Evolutionary conservation across 257 asterid species (phyloP).

Genomic region (Handroanthus guayacan): DNA sequence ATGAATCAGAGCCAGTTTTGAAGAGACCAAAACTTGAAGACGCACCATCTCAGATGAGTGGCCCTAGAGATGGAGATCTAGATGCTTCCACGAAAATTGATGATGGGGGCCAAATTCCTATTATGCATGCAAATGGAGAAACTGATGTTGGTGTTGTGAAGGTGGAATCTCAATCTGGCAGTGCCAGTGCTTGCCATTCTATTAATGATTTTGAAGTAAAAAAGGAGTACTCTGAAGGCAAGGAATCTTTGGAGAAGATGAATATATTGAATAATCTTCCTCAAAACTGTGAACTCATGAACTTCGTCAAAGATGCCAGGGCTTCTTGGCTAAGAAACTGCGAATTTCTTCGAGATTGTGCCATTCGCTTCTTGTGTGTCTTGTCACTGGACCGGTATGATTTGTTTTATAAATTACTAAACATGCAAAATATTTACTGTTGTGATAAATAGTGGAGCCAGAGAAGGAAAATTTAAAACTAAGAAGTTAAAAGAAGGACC

Average conservation of each 20-base stretch:
- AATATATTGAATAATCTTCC: slow-evolving; percentile 57
- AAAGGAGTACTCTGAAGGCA: slow-evolving; percentile 50
- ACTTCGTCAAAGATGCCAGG: slow-evolving; percentile 82
- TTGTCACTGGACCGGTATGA: slow-evolving; percentile 96
- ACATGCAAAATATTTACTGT: slow-evolving; percentile 4
- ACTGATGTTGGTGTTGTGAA: slow-evolving; percentile 49
- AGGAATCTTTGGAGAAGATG: slow-evolving; percentile 56
- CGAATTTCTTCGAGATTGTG: slow-evolving; percentile 97
- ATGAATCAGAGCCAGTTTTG: slow-evolving; percentile 64
- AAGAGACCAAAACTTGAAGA: slow-evolving; percentile 86
- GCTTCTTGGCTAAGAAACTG: slow-evolving; percentile 87
- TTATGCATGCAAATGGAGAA: slow-evolving; percentile 59
- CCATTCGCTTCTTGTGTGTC: slow-evolving; percentile 96
- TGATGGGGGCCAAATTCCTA: slow-evolving; percentile 49
- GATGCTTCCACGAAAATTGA: slow-evolving; percentile 50
- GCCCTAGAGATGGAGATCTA: slow-evolving; percentile 48
- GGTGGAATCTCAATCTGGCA: slow-evolving; percentile 61
- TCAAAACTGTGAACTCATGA: slow-evolving; percentile 72
- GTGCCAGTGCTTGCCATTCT: slow-evolving; percentile 42
- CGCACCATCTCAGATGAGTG: slow-evolving; percentile 43
- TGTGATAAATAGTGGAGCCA: slow-evolving; percentile 25
- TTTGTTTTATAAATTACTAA: slow-evolving; percentile 29
- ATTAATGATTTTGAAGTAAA: slow-evolving; percentile 40
- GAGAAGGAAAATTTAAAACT: slow-evolving; percentile 15
- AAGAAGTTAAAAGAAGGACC: slow-evolving; percentile 21